phyloP scores from a whole-genome alignment of 2,329 filamentous ascomycete species.

The Hymenoscyphus salicellus region DNA sequence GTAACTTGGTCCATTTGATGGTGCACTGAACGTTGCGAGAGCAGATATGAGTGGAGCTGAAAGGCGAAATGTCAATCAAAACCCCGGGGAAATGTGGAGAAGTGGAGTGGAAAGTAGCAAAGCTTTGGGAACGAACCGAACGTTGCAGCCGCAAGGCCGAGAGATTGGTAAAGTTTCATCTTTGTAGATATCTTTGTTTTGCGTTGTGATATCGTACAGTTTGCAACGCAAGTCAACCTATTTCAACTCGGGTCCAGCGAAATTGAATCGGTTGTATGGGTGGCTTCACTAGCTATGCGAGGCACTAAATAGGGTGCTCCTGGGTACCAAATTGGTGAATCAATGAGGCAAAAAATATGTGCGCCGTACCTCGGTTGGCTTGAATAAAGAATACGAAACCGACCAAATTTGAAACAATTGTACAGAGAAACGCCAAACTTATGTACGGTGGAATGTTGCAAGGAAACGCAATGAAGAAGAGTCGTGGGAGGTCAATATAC shows the following conservation, averaged over 20 bases:
- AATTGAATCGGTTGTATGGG: not conserved
- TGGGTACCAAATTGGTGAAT: not conserved
- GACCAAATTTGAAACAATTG: not conserved
- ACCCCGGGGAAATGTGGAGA: not conserved
- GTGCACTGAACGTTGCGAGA: slow-evolving; percentile 23
- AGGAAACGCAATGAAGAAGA: not conserved
- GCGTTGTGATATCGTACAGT: not conserved
- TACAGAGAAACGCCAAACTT: not conserved
- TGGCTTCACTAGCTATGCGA: not conserved
- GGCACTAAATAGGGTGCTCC: too few species aligned
- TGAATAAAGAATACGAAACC: not conserved
- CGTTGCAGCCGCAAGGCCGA: not conserved
- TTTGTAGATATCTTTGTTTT: not conserved
- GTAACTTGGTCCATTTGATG: slow-evolving; percentile 23
- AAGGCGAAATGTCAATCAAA: not conserved
- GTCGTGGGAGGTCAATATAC: not conserved
- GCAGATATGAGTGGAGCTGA: slow-evolving; percentile 16
- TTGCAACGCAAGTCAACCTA: not conserved
- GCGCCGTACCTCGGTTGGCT: slow-evolving; percentile 1
- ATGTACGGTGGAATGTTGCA: not conserved
- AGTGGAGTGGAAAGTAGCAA: not conserved
- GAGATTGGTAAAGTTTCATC: not conserved
- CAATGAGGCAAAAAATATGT: not conserved
- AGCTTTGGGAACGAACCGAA: not conserved
- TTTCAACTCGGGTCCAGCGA: not conserved